A percentile compares a stretch with the other conserved stretches of the same genome.
Evolutionary conservation across 331 rosid genomes (phyloP).

Genomic region (Malus hybrid): DNA sequence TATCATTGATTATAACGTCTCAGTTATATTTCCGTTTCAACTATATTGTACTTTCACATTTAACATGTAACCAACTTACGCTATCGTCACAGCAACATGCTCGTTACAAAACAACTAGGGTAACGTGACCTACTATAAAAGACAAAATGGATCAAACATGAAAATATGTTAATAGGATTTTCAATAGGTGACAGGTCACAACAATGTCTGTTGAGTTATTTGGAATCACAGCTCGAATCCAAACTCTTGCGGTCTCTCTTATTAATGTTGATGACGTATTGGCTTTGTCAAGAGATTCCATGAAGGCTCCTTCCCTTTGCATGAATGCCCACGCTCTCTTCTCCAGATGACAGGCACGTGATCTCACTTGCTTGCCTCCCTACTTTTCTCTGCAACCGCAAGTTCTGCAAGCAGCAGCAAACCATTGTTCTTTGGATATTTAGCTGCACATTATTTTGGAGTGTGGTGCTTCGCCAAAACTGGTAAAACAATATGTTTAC

Average conservation of each 20-base stretch:
- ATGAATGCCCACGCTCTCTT: conserved; percentile 16
- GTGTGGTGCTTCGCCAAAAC: too few species aligned
- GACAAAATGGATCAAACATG: neutral
- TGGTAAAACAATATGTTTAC: too few species aligned
- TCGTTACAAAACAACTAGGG: neutral
- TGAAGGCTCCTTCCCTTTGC: neutral
- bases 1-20: too few species aligned
- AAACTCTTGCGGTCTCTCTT: conserved; percentile 32
- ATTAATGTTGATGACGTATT: conserved; percentile 36
- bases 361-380: neutral
- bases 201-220: conserved; percentile 16
- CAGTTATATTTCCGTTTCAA: rapidly evolving
- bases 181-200: neutral
- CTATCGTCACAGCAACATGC: too few species aligned
- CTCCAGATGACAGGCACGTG: neutral
- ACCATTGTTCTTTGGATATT: neutral
- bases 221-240: conserved; percentile 30
- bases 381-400: neutral
- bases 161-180: neutral
- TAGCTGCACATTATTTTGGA: neutral
- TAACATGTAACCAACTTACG: too few species aligned
- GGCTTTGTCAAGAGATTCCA: conserved; percentile 48
- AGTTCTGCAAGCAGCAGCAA: neutral
- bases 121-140: conserved; percentile 39
- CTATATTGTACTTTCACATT: too few species aligned